Evolutionary conservation across 2,329 filamentous ascomycete species (phyloP).

Genomic region (Cercospora brassicicola): DNA sequence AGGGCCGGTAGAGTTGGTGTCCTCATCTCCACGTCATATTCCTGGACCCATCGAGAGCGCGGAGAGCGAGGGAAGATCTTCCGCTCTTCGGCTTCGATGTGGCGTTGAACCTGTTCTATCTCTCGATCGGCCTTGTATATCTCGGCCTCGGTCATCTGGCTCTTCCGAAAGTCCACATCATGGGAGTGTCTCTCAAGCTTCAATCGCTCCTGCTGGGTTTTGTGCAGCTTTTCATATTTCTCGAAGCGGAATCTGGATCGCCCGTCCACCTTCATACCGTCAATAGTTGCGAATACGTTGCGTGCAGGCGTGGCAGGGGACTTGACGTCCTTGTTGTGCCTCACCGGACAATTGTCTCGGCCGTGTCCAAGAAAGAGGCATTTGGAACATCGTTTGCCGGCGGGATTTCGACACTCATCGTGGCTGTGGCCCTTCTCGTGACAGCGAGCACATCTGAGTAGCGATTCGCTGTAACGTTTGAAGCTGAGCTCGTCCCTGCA

Average conservation of each 20-base stretch:
- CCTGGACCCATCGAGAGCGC: background rate
- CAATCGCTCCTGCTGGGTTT: background rate
- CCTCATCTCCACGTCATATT: background rate
- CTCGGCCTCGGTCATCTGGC: background rate
- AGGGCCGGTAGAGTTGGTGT: background rate
- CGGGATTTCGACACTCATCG: slow-evolving; percentile 16
- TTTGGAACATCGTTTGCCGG: slow-evolving; percentile 6
- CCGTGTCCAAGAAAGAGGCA: slow-evolving; percentile 9
- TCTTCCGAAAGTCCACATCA: background rate
- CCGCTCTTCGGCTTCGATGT: slow-evolving; percentile 3
- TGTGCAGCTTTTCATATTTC: background rate
- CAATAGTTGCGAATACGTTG: background rate
- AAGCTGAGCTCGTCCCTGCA: slow-evolving; percentile 4
- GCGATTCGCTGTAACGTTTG: background rate
- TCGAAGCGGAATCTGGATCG: background rate
- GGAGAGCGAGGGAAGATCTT: slow-evolving; percentile 4
- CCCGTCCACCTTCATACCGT: background rate
- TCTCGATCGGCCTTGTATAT: background rate
- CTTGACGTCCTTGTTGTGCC: background rate
- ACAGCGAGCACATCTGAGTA: slow-evolving; percentile 14
- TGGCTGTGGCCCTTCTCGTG: slow-evolving; percentile 14
- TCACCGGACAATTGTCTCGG: slow-evolving; percentile 1
- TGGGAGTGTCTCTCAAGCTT: background rate
- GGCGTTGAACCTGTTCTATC: background rate
- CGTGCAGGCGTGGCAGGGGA: background rate